A percentile compares a stretch with the other conserved stretches of the same genome.
Conservation (phyloP, 352 stramenopile genomes). For the Phytophthora sansomeana region DNA sequence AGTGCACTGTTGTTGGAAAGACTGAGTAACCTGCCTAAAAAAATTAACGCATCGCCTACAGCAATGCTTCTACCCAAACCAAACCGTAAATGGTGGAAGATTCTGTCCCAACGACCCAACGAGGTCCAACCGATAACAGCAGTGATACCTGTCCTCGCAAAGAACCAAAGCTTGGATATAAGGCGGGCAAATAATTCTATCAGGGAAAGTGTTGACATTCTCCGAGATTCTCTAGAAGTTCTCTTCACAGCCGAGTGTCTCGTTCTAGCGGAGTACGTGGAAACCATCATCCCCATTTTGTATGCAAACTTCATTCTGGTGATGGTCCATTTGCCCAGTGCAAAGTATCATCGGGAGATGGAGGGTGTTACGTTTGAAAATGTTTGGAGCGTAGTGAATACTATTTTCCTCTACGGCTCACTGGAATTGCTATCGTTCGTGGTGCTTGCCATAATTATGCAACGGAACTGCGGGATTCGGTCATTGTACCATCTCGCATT, state of each 20-base stretch:
- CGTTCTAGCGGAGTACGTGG: slow-evolving; percentile 8
- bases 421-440: slow-evolving; percentile 30
- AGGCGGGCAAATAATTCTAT: too few species aligned
- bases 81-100: neutral
- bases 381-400: neutral
- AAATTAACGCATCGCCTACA: neutral
- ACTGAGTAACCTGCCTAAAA: neutral
- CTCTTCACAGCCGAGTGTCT: slow-evolving; percentile 6
- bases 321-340: slow-evolving; percentile 8
- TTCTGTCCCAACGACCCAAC: too few species aligned
- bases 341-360: slow-evolving; percentile 13
- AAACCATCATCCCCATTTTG: slow-evolving; percentile 3
- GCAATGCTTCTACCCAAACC: neutral
- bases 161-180: too few species aligned
- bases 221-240: neutral
- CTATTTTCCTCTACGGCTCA: slow-evolving; percentile 12
- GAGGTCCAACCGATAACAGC: too few species aligned
- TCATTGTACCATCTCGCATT: slow-evolving; percentile 32
- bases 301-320: slow-evolving; percentile 1
- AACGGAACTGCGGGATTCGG: slow-evolving; percentile 16
- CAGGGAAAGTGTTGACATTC: neutral
- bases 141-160: too few species aligned
- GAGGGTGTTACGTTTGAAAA: neutral
- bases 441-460: slow-evolving; percentile 10
- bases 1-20: neutral